Evolutionary conservation across 1,284 basidiomycete species (phyloP).

Genomic region (Phenoliferia sp.): DNA sequence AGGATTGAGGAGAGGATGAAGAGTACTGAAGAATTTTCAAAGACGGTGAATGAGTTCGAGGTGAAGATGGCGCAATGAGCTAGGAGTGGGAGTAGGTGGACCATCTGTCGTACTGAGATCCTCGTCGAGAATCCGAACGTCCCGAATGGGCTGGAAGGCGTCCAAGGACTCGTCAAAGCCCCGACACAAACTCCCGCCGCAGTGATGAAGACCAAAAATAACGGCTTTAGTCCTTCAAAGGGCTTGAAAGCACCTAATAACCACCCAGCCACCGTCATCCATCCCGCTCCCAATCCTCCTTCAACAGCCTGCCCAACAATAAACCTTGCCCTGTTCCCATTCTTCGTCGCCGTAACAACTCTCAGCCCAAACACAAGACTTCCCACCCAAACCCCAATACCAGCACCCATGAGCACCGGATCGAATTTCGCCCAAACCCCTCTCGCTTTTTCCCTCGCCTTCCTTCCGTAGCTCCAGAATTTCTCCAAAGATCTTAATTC

Average conservation of each 20-base stretch:
- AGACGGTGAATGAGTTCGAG: conserved; percentile 92
- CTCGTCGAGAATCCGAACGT: neutral
- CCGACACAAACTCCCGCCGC: conserved; percentile 39
- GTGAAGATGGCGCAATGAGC: conserved; percentile 40
- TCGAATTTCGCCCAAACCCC: conserved; percentile 95
- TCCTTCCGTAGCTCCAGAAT: conserved; percentile 25
- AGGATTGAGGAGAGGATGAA: conserved; percentile 64
- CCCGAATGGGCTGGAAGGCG: conserved; percentile 1
- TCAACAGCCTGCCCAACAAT: conserved; percentile 26
- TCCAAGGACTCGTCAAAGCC: conserved; percentile 35
- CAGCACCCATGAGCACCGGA: conserved; percentile 65
- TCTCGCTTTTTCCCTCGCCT: conserved; percentile 44
- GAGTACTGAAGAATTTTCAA: conserved; percentile 81
- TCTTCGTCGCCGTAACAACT: conserved; percentile 34
- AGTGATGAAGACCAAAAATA: conserved; percentile 16
- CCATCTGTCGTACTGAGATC: neutral
- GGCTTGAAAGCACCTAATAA: neutral
- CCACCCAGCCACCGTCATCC: conserved; percentile 2
- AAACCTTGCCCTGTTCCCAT: conserved; percentile 16
- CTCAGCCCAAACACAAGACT: conserved; percentile 41
- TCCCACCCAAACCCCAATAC: conserved; percentile 46
- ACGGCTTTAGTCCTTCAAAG: conserved; percentile 5
- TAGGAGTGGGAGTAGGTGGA: conserved; percentile 19
- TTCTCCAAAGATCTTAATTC: conserved; percentile 22
- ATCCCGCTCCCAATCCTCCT: conserved; percentile 37